Conservation (phyloP, 2,329 filamentous ascomycete genomes). For the Elsinoe necatrix region DNA sequence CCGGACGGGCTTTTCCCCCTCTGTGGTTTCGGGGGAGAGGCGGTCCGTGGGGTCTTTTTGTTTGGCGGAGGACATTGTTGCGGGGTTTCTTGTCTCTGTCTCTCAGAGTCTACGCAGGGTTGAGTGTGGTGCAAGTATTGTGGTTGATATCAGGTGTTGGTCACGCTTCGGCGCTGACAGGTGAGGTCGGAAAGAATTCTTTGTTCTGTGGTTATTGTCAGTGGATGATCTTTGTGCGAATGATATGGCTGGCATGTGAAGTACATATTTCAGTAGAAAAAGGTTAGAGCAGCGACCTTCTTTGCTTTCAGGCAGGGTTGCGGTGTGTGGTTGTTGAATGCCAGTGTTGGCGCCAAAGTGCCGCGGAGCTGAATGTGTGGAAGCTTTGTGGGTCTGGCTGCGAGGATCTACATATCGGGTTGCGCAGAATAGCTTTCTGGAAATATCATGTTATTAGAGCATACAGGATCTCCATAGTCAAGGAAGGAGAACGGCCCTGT, state of each 20-base stretch:
- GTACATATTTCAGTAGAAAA: neutral
- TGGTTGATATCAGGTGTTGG: neutral
- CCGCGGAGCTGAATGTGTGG: neutral
- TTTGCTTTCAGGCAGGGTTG: neutral
- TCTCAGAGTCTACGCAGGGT: neutral
- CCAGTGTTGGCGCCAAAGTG: neutral
- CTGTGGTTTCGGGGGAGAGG: conserved; percentile 34
- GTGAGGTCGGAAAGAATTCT: neutral
- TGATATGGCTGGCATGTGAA: neutral
- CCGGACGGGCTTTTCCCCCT: conserved; percentile 49
- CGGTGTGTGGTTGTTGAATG: neutral
- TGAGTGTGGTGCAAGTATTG: neutral
- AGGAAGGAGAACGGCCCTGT: too few species aligned
- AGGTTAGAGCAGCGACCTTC: neutral
- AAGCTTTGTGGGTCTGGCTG: neutral
- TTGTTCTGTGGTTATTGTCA: neutral
- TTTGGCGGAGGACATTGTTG: conserved; percentile 23
- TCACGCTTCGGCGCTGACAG: neutral
- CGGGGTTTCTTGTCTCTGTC: neutral
- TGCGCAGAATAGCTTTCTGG: neutral
- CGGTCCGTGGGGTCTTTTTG: conserved; percentile 16
- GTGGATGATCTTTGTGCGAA: neutral
- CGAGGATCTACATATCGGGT: neutral
- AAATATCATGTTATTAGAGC: too few species aligned
- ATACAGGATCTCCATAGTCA: too few species aligned